Evolutionary conservation across 345 rosid species (phyloP).

Genomic region (Raphanus raphanistrum): DNA sequence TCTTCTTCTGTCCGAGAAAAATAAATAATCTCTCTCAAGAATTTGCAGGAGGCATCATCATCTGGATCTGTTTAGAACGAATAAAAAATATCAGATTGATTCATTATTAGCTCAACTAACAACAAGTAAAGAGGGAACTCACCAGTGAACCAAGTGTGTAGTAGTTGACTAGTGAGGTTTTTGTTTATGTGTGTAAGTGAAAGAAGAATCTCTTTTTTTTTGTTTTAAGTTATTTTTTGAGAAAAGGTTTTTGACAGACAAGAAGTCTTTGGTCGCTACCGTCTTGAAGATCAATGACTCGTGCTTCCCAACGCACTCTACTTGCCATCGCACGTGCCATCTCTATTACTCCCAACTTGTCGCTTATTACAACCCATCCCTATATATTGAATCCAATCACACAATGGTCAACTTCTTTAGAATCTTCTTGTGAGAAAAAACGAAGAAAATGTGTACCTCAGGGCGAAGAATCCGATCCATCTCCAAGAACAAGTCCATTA

Average conservation of each 20-base stretch:
- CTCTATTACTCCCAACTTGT: conserved; percentile 76
- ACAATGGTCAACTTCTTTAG: not conserved
- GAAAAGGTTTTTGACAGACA: conserved; percentile 88
- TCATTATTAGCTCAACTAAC: not conserved
- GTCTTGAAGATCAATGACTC: conserved; percentile 89
- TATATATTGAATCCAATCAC: conserved; percentile 27
- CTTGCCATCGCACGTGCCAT: conserved; percentile 75
- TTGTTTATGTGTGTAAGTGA: conserved; percentile 10
- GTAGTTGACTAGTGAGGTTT: conserved; percentile 26
- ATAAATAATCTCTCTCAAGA: conserved; percentile 25
- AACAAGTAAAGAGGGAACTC: conserved; percentile 12
- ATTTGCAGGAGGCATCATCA: conserved; percentile 21
- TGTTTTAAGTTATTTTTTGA: conserved; percentile 59
- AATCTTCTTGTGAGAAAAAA: not conserved
- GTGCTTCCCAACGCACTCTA: conserved; percentile 93
- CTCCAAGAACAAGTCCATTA: conserved; percentile 83
- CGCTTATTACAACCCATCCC: conserved; percentile 93
- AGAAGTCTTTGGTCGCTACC: conserved; percentile 94
- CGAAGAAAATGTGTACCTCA: conserved; percentile 55
- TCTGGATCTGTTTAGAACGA: conserved; percentile 18
- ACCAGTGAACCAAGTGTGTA: conserved; percentile 28
- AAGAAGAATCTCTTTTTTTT: not conserved
- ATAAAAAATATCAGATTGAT: not conserved
- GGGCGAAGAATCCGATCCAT: conserved; percentile 97
- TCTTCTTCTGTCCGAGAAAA: conserved; percentile 7